A percentile compares a stretch with the other conserved stretches of the same genome.
These are phyloP conservation scores for Mucuna pruriens DNA, from an alignment of 306 rosid genomes.

Conservation along the genomic window DNA sequence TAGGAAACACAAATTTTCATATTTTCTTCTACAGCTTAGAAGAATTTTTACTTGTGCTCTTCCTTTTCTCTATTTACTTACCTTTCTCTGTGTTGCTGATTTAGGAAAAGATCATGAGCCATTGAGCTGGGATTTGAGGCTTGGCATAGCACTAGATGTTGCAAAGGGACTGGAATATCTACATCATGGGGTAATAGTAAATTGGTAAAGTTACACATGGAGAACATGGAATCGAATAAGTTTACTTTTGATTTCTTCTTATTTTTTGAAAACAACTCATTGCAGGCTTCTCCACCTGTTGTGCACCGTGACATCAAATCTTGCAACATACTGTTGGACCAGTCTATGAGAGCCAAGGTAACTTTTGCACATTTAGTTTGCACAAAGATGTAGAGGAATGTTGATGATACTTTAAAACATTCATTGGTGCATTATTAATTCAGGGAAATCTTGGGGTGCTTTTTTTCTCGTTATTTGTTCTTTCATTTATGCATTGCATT, in stretches of 20 bases:
- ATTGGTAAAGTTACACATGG: slow-evolving; percentile 6
- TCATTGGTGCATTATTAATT: neutral
- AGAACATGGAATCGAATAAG: neutral
- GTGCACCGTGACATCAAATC: slow-evolving; percentile 97
- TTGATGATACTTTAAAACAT: slow-evolving; percentile 6
- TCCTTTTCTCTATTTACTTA: slow-evolving; percentile 8
- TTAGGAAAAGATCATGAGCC: slow-evolving; percentile 63
- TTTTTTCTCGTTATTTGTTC: neutral
- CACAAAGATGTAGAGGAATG: slow-evolving; percentile 20
- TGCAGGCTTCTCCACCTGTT: slow-evolving; percentile 93
- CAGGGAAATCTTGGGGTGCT: neutral
- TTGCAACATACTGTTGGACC: slow-evolving; percentile 77
- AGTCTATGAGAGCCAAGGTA: slow-evolving; percentile 90
- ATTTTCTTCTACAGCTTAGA: slow-evolving; percentile 18
- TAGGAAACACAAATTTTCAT: neutral
- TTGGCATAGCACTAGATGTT: slow-evolving; percentile 78
- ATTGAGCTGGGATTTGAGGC: slow-evolving; percentile 83
- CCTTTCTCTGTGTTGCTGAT: neutral
- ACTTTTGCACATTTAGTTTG: slow-evolving; percentile 34
- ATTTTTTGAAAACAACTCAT: neutral
- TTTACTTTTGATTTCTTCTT: slow-evolving; percentile 29
- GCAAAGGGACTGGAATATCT: slow-evolving; percentile 96
- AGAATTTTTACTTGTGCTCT: neutral
- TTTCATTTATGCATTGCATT: slow-evolving; percentile 5
- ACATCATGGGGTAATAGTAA: slow-evolving; percentile 78